Evolutionary conservation across 768 basidiomycete genomes (phyloP), one percentile per base, ranked within the genome.

Genomic region (Suillus americanus): DNA sequence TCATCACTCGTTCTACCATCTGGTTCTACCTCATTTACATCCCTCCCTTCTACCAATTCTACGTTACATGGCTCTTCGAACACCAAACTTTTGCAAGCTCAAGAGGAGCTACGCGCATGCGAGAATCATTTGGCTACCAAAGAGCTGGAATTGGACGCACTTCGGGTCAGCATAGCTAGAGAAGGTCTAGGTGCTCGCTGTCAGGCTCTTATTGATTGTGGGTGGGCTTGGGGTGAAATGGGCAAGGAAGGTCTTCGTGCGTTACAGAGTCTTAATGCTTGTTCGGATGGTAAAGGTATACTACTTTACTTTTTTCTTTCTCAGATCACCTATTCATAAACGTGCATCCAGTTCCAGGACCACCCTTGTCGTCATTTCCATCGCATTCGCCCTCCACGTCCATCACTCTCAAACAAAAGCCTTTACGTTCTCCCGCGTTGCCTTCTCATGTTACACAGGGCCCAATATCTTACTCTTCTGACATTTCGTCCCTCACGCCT

Each of bases 71-170:
- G 69, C 25, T 66, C 61, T 20, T 66, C 72, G 38, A 75, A 65
- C 50, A 54, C 77, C 20, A 92, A 91, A 70, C 81, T 92, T 9
- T 79, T 79, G 0, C 77, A 85, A 3, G 91, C 92, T 0, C 92
- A 94, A 67, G 79, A 88, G 0, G 90, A 94, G 67, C 79, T 94
- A 23, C 92, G 92, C 69, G 93, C 91, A 10, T 95, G 93, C 73
- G 92, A 95, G 71, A 79, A 84, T 0, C 89, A 89, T 62, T 81
- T 95, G 2, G 88, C 88, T 0, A 65, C 77, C 33, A 91, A 91
- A 72, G 91, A 95, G 71, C 81, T 77, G 23, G 88, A 88, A 64
- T 81, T 93, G 8, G 83, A 83, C 6, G 70, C 71, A 0, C 77
- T 82, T 56, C 81, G 91, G 0, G 73, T 79, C n/a, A 77, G 77